Base-by-base conservation (phyloP, 2,329 filamentous ascomycete species). In the Clonostachys rhizophaga region DNA sequence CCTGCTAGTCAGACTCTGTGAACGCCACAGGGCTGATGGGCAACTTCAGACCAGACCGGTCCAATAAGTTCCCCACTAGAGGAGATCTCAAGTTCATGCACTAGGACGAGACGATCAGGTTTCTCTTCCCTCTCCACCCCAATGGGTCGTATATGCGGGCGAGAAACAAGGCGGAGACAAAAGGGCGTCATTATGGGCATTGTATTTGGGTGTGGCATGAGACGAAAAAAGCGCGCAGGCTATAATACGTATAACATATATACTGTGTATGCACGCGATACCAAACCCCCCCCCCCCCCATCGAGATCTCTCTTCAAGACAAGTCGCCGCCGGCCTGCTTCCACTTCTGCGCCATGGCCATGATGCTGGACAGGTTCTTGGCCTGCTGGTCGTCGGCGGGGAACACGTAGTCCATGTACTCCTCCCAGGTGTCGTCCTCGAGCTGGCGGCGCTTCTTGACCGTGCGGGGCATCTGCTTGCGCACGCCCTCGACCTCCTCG, bases 361-460 rank as follows among this genome's bases (percentile, higher is more conserved):
- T 72, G 64, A 97, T 75, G 63, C 87, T 89, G 45, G 88, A 88
- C 66, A 96, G 72, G 58, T 89, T 91, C 55, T 87, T 87, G 47
- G 87, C 86, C 62, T 89, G 86, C 70, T 89, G 83, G 65, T 96
- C 91, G 71, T 97, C 94, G 5, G 89, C 91, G 1, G 94, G 94
- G 81, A 99, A 99, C 34, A 99, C 82, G 59, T 95, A 97, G 66
- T 97, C 94, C 70, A 94, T 82, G 67, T 96, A 97, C 71, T 99
- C 94, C 76, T 99, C 63, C 72, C 90, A 96, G 36, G 83, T 85
- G 64, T 94, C 91, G 68, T 96, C 92, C 63, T 95, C 91, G 65
- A 96, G 69, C 78, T 84, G 90, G 66, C 94, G 86, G 60, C 90
- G 79, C 77, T 94, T 92, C 84, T 96, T 97, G 61, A 89, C 88